Percentiles rank a stretch among this genome's conserved stretches.
phyloP scores from a whole-genome alignment of 2,329 filamentous ascomycete species.

The Microdochium paspali region DNA sequence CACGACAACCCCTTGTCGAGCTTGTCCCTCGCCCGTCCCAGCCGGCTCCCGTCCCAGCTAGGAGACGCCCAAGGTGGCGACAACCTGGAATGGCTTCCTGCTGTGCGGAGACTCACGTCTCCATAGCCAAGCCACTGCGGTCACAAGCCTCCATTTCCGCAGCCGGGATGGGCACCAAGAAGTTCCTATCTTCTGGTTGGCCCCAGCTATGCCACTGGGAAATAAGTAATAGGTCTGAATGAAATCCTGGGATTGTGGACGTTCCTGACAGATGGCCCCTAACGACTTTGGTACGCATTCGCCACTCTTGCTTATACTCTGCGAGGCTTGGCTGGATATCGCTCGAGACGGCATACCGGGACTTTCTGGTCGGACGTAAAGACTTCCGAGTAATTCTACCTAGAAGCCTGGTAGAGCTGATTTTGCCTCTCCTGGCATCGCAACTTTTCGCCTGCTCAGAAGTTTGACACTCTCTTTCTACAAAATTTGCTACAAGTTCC shows the following conservation, averaged over 20 bases:
- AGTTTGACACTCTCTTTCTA: too few species aligned
- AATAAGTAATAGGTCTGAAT: too few species aligned
- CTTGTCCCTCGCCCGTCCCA: neutral
- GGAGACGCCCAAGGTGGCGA: neutral
- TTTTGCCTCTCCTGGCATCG: too few species aligned
- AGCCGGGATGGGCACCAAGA: neutral
- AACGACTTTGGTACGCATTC: neutral
- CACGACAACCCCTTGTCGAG: neutral
- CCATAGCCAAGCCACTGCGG: neutral
- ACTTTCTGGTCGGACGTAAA: too few species aligned
- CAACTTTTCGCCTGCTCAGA: too few species aligned
- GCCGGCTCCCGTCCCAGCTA: neutral
- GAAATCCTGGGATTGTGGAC: too few species aligned
- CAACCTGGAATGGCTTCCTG: too few species aligned
- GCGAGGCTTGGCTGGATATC: neutral
- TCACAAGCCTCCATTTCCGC: neutral
- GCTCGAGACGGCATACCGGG: conserved; percentile 1
- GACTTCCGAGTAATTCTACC: too few species aligned
- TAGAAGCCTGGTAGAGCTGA: too few species aligned
- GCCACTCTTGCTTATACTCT: neutral
- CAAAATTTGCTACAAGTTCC: too few species aligned
- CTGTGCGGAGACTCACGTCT: too few species aligned
- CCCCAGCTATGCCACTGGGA: neutral
- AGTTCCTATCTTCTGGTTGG: neutral
- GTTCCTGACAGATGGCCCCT: neutral